Percentiles rank a stretch among this genome's conserved stretches.
Conservation (phyloP, 1,284 basidiomycete species). For the Limonomyces culmigenus region DNA sequence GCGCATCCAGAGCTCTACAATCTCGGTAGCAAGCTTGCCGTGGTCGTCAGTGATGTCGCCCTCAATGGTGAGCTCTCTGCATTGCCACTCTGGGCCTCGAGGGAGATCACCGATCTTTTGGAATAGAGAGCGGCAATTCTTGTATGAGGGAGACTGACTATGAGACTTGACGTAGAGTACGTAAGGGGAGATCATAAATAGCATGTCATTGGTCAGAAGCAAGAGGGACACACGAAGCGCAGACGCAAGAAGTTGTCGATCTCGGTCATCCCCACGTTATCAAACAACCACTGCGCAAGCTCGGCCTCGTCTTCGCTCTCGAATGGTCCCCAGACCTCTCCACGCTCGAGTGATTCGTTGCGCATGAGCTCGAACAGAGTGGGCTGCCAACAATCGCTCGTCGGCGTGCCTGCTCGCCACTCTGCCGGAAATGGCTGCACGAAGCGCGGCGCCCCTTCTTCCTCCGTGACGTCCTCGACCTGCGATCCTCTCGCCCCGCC, state of each 20-base stretch:
- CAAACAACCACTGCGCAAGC: slow-evolving; percentile 15
- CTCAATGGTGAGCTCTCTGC: too few relatives aligned
- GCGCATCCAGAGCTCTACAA: slow-evolving; percentile 10
- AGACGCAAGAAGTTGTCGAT: slow-evolving; percentile 17
- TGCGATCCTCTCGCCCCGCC: too few relatives aligned
- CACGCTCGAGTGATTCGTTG: too few relatives aligned
- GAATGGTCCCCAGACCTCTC: slow-evolving; percentile 15
- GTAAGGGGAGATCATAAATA: background rate
- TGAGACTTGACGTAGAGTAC: slow-evolving; percentile 5
- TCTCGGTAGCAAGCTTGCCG: too few relatives aligned
- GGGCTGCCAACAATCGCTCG: too few relatives aligned
- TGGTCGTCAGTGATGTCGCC: too few relatives aligned
- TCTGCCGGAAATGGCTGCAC: too few relatives aligned
- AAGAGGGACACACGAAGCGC: slow-evolving; percentile 12
- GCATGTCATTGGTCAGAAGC: background rate
- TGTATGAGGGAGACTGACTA: slow-evolving; percentile 8
- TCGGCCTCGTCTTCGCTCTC: slow-evolving; percentile 13
- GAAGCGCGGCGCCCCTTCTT: too few relatives aligned
- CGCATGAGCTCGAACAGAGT: too few relatives aligned
- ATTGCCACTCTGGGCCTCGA: slow-evolving; percentile 10
- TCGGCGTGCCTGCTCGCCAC: too few relatives aligned
- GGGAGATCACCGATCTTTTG: slow-evolving; percentile 15
- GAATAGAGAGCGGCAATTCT: slow-evolving; percentile 11
- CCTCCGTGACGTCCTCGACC: too few relatives aligned
- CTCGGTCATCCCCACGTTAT: slow-evolving; percentile 10